Evolutionary conservation across 2,329 filamentous ascomycete species (phyloP), one percentile per base, ranked within the genome.

Genomic region (Aspergillus pseudoterreus): DNA sequence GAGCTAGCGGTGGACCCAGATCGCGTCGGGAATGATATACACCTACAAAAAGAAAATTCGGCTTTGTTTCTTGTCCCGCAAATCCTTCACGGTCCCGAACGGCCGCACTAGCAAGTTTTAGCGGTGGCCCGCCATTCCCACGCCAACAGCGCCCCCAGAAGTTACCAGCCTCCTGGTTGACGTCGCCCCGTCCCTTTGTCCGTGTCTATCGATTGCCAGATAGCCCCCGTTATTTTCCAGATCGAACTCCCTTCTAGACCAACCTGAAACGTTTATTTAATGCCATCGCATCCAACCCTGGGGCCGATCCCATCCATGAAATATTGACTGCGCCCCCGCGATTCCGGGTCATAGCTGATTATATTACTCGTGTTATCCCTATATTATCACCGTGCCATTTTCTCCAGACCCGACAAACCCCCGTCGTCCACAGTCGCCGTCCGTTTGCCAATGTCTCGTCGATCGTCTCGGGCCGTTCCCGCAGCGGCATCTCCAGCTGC

Each of bases 381-480:
- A 30, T 30, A 9, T 11, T 4, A 30, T 30, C 27, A 9, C 27
- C 3, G 3, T 30, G 10, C 27, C 6, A 30, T 30, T 30, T 30
- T 30, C 27, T 30, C 6, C 22, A 30, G 8, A 30, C 8, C 27
- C 27, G n/a, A 38, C 14, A 14, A 14, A 38, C 4, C 35, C 35
- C 12, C 14, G 35, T 38, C 35, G 35, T 11, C 14, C 14, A 11
- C 35, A 38, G 8, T 30, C 21, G n/a, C n/a, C 22, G 39, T 50
- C 43, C 33, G 17, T 50, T 56, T 35, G 46, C 54, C 49, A n/a
- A 70, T 72, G 71, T 56, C 68, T 66, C 65, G 67, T 61, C 57
- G 66, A 64, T 68, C 71, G 50, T 67, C 64, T 66, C 65, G 66
- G 65, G 55, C 70, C 65, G 63, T 59, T 65, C 64, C 57, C 63